Percentiles rank a stretch among this genome's conserved stretches.
phyloP scores from a whole-genome alignment of 2,329 filamentous ascomycete genomes.

The Trichoderma semiorbis region DNA sequence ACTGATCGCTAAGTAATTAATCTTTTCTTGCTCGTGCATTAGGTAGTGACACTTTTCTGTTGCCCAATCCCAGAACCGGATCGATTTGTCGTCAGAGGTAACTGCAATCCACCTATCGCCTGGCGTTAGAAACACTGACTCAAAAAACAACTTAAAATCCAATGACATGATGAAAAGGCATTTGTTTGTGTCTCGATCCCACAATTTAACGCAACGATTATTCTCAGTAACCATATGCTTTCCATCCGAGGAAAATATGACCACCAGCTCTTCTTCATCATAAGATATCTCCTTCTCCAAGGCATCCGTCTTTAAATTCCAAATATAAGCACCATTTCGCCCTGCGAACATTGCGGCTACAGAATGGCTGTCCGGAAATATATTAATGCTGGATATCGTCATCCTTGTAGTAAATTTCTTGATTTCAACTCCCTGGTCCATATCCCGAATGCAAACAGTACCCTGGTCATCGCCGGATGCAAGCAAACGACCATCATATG shows the following conservation, averaged over 20 bases:
- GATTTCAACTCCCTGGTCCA: background rate
- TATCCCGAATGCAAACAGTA: background rate
- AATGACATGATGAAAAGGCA: no score
- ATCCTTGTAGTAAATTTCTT: background rate
- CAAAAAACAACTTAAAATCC: no score
- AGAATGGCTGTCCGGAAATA: background rate
- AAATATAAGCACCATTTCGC: no score
- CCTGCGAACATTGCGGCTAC: no score
- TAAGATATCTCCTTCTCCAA: no score
- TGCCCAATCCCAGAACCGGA: background rate
- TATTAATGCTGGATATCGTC: background rate
- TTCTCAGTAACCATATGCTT: background rate
- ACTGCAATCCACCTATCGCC: background rate
- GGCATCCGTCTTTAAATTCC: background rate
- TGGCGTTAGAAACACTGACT: background rate
- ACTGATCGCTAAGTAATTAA: background rate
- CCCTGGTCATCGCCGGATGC: background rate
- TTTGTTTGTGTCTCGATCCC: no score
- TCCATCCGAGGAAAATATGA: background rate
- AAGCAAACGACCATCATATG: background rate
- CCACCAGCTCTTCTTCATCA: fast-evolving
- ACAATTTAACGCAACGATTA: background rate
- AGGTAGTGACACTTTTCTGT: background rate
- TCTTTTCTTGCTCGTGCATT: background rate
- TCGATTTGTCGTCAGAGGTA: background rate